phyloP scores from a whole-genome alignment of 352 stramenopile genomes.

The Phytopythium aichiense region DNA sequence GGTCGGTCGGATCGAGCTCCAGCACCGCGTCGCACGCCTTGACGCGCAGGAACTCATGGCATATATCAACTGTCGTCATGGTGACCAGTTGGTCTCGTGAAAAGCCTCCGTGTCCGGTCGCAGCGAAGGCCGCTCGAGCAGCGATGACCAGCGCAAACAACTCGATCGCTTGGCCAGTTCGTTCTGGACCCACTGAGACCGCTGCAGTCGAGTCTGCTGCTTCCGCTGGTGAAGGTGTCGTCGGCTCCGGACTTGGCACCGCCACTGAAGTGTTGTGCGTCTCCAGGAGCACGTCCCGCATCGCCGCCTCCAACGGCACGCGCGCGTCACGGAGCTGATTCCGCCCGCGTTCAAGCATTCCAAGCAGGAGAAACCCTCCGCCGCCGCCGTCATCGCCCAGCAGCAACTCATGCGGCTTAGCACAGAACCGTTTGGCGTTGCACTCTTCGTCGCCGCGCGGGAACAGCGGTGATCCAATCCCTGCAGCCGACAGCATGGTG shows the following conservation, averaged over 20 bases:
- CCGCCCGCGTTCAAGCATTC: constrained; percentile 18
- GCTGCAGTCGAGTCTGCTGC: not conserved
- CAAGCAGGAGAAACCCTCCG: constrained; percentile 44
- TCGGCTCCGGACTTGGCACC: not conserved
- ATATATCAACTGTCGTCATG: constrained; percentile 17
- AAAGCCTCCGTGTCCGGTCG: not conserved
- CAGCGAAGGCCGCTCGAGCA: not conserved
- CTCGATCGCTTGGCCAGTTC: not conserved
- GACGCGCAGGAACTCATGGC: constrained; percentile 39
- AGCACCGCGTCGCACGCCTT: constrained; percentile 26
- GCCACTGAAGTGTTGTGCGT: not conserved
- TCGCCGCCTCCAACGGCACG: constrained; percentile 34
- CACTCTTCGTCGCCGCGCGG: constrained; percentile 52
- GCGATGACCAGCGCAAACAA: not conserved
- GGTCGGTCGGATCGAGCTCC: constrained; percentile 24
- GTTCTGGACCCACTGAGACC: not conserved
- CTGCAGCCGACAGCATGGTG: not conserved
- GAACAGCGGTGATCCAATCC: not conserved
- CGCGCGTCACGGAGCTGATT: constrained; percentile 19
- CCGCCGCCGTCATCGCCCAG: constrained; percentile 22
- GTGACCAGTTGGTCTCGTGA: constrained; percentile 9
- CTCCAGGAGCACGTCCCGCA: constrained; percentile 17
- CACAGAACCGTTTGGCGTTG: constrained; percentile 32
- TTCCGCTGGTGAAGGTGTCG: not conserved
- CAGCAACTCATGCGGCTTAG: not conserved